Conservation (phyloP, 257 asterid genomes). For the Prunella vulgaris region DNA sequence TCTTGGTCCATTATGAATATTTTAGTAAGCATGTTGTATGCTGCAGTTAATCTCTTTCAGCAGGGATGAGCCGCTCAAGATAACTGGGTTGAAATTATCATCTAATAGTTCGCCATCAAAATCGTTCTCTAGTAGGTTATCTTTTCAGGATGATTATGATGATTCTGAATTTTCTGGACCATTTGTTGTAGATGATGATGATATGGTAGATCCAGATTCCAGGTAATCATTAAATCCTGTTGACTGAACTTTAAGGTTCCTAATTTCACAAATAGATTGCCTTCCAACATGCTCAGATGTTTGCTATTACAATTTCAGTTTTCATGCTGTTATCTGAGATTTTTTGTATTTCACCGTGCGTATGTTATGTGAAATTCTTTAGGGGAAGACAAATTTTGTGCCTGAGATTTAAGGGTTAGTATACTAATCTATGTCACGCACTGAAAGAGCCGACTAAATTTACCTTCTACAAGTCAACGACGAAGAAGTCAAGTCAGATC, state of each 20-base stretch:
- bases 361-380: not conserved
- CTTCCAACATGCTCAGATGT: not conserved
- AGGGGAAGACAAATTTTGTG: not conserved
- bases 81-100: conserved; percentile 34
- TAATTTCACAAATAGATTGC: not conserved
- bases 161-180: conserved; percentile 72
- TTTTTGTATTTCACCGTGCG: not conserved
- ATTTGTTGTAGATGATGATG: conserved; percentile 70
- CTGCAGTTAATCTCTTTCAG: conserved; percentile 40
- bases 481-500: not conserved
- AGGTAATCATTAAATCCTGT: conserved; percentile 43
- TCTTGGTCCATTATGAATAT: not conserved
- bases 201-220: conserved; percentile 49
- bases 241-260: conserved; percentile 16
- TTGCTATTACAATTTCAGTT: not conserved
- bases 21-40: conserved; percentile 15
- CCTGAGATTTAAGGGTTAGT: not conserved
- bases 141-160: conserved; percentile 69
- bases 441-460: not conserved
- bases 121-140: conserved; percentile 60
- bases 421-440: not conserved
- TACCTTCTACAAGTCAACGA: not conserved
- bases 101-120: conserved; percentile 50
- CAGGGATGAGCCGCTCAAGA: conserved; percentile 47
- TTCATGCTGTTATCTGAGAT: not conserved